Evolutionary conservation across 257 asterid genomes (phyloP).

Genomic region (Primulina tabacum): DNA sequence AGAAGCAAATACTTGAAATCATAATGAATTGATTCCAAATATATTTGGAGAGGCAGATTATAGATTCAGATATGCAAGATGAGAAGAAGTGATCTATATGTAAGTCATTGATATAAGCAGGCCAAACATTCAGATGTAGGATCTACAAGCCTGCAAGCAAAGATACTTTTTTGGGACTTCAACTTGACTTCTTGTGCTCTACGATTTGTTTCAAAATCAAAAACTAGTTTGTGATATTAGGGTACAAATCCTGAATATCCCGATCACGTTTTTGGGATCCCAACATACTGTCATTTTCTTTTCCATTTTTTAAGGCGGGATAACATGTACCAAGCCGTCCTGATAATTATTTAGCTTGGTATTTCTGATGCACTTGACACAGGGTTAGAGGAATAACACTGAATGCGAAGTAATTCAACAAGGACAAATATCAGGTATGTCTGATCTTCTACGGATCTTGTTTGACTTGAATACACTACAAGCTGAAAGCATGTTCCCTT

Average conservation of each 20-base stretch:
- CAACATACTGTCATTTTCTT: neutral
- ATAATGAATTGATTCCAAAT: slow-evolving; percentile 16
- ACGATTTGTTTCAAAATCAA: slow-evolving; percentile 9
- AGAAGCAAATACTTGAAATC: slow-evolving; percentile 16
- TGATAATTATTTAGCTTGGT: neutral
- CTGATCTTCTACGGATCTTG: neutral
- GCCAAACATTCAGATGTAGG: slow-evolving; percentile 8
- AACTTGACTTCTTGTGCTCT: neutral
- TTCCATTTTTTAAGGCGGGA: neutral
- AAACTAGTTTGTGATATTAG: neutral
- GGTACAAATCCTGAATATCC: neutral
- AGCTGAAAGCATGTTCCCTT: neutral
- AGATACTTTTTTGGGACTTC: neutral
- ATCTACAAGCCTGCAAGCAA: slow-evolving; percentile 8
- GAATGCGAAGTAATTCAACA: neutral
- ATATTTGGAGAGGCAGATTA: too few relatives aligned
- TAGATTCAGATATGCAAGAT: neutral
- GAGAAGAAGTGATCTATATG: slow-evolving; percentile 5
- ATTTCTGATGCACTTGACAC: neutral
- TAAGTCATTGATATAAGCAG: slow-evolving; percentile 12
- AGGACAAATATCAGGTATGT: neutral
- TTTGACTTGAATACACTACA: neutral
- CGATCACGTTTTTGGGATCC: neutral
- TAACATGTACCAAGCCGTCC: neutral
- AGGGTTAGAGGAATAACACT: neutral